A percentile compares a stretch with the other conserved stretches of the same genome.
phyloP scores from a whole-genome alignment of 2,329 filamentous ascomycete species.

The Exserohilum rostratum region DNA sequence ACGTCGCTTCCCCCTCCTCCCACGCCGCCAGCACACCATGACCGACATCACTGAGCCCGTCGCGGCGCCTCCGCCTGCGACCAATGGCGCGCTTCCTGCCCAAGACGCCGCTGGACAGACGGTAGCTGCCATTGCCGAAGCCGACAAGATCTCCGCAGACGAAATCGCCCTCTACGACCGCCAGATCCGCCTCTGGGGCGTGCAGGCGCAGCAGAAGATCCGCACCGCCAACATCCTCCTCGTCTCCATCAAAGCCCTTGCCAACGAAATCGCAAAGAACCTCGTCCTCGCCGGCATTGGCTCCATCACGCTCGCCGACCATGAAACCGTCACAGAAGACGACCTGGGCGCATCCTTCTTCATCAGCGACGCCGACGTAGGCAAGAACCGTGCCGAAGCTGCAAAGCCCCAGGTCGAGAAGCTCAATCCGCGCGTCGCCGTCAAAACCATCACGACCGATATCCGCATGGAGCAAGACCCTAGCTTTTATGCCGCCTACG shows the following conservation, averaged over 20 bases:
- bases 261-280: constrained; percentile 96
- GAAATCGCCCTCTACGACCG: constrained; percentile 97
- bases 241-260: constrained; percentile 84
- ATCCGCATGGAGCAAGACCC: constrained; percentile 65
- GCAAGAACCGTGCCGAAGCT: constrained; percentile 82
- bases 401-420: constrained; percentile 78
- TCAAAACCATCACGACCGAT: constrained; percentile 72
- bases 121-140: constrained; percentile 47
- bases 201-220: constrained; percentile 90
- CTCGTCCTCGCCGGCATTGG: constrained; percentile 92
- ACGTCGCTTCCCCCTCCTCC: neutral
- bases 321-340: constrained; percentile 73
- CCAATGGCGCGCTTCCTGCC: constrained; percentile 39
- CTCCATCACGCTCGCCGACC: constrained; percentile 86
- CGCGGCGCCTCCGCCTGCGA: constrained; percentile 10
- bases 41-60: constrained; percentile 18
- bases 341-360: constrained; percentile 77
- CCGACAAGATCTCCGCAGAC: constrained; percentile 63
- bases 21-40: constrained; percentile 22
- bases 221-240: constrained; percentile 88
- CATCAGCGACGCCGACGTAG: constrained; percentile 72
- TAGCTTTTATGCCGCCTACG: constrained; percentile 78
- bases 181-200: constrained; percentile 96
- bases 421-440: constrained; percentile 85
- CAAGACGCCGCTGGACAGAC: constrained; percentile 46